These are phyloP conservation scores for Sugiyamaella japonica DNA, from an alignment of 1,139 yeast genomes.

Conservation along the genomic window DNA sequence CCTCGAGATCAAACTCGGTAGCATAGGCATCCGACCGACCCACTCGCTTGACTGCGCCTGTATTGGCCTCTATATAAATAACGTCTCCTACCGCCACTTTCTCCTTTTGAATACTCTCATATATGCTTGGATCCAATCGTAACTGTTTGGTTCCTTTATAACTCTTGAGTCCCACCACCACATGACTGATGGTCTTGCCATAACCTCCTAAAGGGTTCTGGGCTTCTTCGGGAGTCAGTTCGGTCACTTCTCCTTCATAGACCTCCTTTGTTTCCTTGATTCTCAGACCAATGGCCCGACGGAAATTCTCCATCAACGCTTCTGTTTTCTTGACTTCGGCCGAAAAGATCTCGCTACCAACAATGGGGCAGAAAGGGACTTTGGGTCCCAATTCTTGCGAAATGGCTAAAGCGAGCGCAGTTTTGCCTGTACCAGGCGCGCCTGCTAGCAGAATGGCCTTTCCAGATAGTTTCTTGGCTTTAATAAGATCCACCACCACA, in stretches of 20 bases:
- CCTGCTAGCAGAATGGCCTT: slow-evolving; percentile 96
- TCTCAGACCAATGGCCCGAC: slow-evolving; percentile 94
- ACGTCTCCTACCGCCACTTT: slow-evolving; percentile 95
- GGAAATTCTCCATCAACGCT: slow-evolving; percentile 94
- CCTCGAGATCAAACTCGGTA: slow-evolving; percentile 96
- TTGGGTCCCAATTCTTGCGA: slow-evolving; percentile 98
- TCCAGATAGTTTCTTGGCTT: slow-evolving; percentile 91
- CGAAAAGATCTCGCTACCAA: slow-evolving; percentile 92
- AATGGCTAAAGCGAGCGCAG: slow-evolving; percentile 93
- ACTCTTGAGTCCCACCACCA: slow-evolving; percentile 88
- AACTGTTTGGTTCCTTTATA: slow-evolving; percentile 94
- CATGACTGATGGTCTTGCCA: slow-evolving; percentile 95
- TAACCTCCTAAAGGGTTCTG: slow-evolving; percentile 97
- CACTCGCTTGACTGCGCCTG: slow-evolving; percentile 96
- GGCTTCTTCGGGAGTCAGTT: slow-evolving; percentile 93
- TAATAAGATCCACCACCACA: slow-evolving; percentile 88
- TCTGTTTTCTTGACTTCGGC: slow-evolving; percentile 98
- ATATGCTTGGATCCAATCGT: slow-evolving; percentile 91
- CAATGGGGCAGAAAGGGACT: slow-evolving; percentile 97
- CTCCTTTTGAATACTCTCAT: slow-evolving; percentile 95
- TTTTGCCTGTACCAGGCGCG: slow-evolving; percentile 98
- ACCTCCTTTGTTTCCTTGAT: slow-evolving; percentile 97
- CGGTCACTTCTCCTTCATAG: slow-evolving; percentile 97
- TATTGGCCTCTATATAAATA: slow-evolving; percentile 92
- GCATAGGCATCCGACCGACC: slow-evolving; percentile 99